Conservation (phyloP, 108 stramenopile species). For the Cyclotella cryptica region DNA sequence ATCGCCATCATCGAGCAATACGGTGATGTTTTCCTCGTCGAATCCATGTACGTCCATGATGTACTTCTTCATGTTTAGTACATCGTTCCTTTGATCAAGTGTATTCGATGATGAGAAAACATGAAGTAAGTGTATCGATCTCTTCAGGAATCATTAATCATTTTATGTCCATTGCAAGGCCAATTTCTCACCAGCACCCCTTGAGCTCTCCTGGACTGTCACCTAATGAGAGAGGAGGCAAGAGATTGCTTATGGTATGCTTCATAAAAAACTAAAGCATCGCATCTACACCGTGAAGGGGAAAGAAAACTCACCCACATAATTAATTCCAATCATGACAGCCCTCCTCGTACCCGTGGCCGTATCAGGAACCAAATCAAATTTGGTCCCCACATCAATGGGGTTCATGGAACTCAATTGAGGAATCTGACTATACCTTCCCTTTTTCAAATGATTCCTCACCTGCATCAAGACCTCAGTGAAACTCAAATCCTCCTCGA, state of each 20-base stretch:
- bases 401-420: conserved; percentile 66
- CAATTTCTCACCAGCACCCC: conserved; percentile 68
- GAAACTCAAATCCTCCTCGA: conserved; percentile 53
- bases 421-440: conserved; percentile 60
- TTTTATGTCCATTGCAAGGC: neutral
- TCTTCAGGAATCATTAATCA: neutral
- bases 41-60: conserved; percentile 86
- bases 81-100: conserved; percentile 74
- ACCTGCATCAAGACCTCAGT: conserved; percentile 48
- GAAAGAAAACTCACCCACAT: conserved; percentile 60
- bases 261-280: too few relatives aligned
- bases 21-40: conserved; percentile 69
- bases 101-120: neutral
- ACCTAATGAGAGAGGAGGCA: neutral
- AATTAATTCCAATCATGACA: conserved; percentile 91
- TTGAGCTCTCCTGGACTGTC: conserved; percentile 71
- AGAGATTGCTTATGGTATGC: neutral
- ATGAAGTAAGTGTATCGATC: too few relatives aligned
- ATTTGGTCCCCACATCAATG: conserved; percentile 47
- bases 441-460: conserved; percentile 26
- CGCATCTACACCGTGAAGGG: too few relatives aligned
- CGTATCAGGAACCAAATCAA: conserved; percentile 55
- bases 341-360: conserved; percentile 60
- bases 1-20: conserved; percentile 88
- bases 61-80: conserved; percentile 92